These are phyloP conservation scores for Monosporascus sp. DNA, from an alignment of 2,329 filamentous ascomycete genomes.

Conservation along the genomic window DNA sequence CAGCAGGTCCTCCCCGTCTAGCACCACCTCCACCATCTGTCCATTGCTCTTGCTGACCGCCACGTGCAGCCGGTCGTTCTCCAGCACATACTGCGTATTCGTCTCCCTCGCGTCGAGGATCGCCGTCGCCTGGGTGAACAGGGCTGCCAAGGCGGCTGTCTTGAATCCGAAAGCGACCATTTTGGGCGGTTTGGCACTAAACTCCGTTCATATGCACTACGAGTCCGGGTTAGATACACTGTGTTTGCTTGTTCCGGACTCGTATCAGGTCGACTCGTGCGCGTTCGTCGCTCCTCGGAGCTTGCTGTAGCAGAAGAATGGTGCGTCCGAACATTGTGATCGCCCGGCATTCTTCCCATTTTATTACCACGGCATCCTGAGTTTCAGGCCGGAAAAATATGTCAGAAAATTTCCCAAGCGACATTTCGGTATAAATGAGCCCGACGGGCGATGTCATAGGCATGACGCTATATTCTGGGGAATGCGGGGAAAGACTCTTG, in stretches of 20 bases:
- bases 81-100: background rate
- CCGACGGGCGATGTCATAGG: background rate
- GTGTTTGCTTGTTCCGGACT: no score
- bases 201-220: no score
- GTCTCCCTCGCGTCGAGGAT: background rate
- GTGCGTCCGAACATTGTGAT: no score
- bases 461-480: background rate
- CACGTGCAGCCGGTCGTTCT: slow-evolving; percentile 9
- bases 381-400: background rate
- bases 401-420: background rate
- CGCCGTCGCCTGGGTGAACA: background rate
- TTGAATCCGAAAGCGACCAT: background rate
- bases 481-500: background rate
- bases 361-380: no score
- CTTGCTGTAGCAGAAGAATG: no score
- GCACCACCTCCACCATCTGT: slow-evolving; percentile 27
- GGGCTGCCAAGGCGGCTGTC: background rate
- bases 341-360: no score
- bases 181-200: background rate
- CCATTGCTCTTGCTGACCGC: slow-evolving; percentile 31
- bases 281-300: no score
- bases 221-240: no score
- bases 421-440: background rate
- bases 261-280: no score
- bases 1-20: slow-evolving; percentile 43